phyloP scores from a whole-genome alignment of 805 yeast genomes.

The Kodamaea sagamina region DNA sequence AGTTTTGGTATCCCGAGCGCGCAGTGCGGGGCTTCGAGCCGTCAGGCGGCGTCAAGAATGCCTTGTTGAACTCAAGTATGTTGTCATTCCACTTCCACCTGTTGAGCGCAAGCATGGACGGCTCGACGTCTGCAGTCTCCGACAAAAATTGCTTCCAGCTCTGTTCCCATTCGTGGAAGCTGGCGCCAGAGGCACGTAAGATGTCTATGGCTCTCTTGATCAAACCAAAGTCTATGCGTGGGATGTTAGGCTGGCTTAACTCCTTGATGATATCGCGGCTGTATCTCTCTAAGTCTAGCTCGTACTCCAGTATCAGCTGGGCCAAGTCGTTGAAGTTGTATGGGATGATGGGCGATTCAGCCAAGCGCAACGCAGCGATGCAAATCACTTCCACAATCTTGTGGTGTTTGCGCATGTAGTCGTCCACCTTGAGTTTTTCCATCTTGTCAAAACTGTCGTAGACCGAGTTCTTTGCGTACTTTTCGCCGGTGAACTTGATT shows the following conservation, averaged over 20 bases:
- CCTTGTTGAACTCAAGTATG: constrained; percentile 54
- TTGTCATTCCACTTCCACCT: constrained; percentile 84
- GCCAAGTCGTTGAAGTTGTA: constrained; percentile 55
- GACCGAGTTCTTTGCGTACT: constrained; percentile 57
- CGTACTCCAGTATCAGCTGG: constrained; percentile 42
- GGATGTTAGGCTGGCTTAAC: constrained; percentile 16
- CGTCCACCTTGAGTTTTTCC: constrained; percentile 49
- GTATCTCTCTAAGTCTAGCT: constrained; percentile 49
- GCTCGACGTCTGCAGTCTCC: constrained; percentile 59
- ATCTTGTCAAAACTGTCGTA: constrained; percentile 65
- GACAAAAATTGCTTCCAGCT: constrained; percentile 59
- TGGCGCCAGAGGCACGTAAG: constrained; percentile 39
- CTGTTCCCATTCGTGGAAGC: constrained; percentile 53
- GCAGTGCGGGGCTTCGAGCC: background rate
- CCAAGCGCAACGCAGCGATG: constrained; percentile 54
- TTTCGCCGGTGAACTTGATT: constrained; percentile 47
- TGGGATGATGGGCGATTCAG: constrained; percentile 78
- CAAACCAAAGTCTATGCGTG: constrained; percentile 25
- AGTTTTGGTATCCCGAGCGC: constrained; percentile 67
- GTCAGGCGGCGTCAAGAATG: constrained; percentile 47
- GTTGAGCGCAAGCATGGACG: constrained; percentile 66
- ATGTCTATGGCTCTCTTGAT: constrained; percentile 28
- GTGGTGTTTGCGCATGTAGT: constrained; percentile 54
- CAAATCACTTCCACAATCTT: constrained; percentile 59
- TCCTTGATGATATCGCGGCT: constrained; percentile 20